These are phyloP conservation scores for Trichosporon asahii DNA, from an alignment of 1,284 basidiomycete species.

Conservation along the genomic window DNA sequence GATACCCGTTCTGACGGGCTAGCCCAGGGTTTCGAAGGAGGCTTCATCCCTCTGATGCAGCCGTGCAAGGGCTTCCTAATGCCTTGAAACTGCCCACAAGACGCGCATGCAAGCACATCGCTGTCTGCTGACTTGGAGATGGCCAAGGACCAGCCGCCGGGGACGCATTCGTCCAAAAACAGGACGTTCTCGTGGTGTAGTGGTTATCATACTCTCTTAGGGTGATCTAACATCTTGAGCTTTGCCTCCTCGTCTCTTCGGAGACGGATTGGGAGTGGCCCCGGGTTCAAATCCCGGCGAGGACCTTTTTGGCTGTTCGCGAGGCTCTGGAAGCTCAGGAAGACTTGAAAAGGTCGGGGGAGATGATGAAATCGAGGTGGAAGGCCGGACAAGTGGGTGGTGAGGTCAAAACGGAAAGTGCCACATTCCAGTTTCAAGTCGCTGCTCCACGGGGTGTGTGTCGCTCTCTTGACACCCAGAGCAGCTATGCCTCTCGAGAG, in stretches of 20 bases:
- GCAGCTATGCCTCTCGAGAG: no score
- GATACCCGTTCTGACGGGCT: no score
- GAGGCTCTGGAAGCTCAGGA: background rate
- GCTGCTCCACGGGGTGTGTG: no score
- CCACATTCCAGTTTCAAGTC: no score
- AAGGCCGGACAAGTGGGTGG: background rate
- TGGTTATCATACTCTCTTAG: slow-evolving; percentile 5
- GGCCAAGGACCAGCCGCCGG: no score
- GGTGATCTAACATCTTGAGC: slow-evolving; percentile 5
- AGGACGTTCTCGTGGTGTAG: slow-evolving; percentile 1
- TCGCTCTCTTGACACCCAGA: no score
- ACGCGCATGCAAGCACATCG: no score
- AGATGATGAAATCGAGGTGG: background rate
- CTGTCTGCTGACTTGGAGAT: no score
- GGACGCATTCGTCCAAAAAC: background rate
- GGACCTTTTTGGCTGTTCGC: background rate
- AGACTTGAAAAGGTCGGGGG: background rate
- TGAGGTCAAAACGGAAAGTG: background rate
- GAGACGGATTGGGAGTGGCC: background rate
- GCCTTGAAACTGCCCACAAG: no score
- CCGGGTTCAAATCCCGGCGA: slow-evolving; percentile 4
- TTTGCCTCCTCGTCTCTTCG: background rate
- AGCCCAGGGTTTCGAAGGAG: no score
- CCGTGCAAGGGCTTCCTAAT: no score
- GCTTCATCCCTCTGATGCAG: no score